These are phyloP conservation scores for Ramaria rubella DNA, from an alignment of 768 basidiomycete genomes.

Conservation along the genomic window DNA sequence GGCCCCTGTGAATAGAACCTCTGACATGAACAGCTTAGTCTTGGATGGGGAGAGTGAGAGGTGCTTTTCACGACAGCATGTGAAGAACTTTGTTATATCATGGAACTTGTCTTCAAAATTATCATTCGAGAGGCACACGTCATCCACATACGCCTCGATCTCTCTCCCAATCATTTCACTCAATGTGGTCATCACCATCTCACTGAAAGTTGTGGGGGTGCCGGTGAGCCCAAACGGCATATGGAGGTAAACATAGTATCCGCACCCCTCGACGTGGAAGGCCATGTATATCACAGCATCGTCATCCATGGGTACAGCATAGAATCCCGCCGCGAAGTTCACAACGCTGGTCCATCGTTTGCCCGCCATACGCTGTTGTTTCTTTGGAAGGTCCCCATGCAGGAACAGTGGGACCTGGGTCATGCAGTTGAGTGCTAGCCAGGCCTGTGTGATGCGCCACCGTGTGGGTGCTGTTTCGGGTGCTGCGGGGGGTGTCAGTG, in stretches of 20 bases:
- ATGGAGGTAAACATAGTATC: slow-evolving; percentile 27
- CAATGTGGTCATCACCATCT: slow-evolving; percentile 15
- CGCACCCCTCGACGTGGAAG: slow-evolving; percentile 33
- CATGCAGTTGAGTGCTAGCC: slow-evolving; percentile 24
- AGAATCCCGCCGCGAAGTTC: slow-evolving; percentile 36
- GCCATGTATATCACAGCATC: not conserved
- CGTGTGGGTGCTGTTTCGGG: slow-evolving; percentile 14
- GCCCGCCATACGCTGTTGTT: slow-evolving; percentile 31
- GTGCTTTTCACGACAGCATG: slow-evolving; percentile 3
- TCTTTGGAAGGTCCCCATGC: slow-evolving; percentile 31
- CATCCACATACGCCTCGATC: slow-evolving; percentile 15
- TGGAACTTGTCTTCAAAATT: slow-evolving; percentile 23
- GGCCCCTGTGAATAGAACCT: slow-evolving; percentile 32
- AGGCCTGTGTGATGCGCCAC: slow-evolving; percentile 36
- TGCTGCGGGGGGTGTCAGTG: not conserved
- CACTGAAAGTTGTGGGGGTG: slow-evolving; percentile 29
- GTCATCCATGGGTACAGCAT: slow-evolving; percentile 15
- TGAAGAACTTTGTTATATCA: slow-evolving; percentile 10
- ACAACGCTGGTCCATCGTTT: slow-evolving; percentile 31
- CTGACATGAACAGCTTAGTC: slow-evolving; percentile 25
- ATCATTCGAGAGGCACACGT: slow-evolving; percentile 29
- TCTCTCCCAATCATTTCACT: slow-evolving; percentile 11
- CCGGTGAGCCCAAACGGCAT: slow-evolving; percentile 40
- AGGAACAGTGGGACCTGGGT: slow-evolving; percentile 16
- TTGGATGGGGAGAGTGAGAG: slow-evolving; percentile 11